A percentile compares a stretch with the other conserved stretches of the same genome.
Conservation (phyloP, 2,329 filamentous ascomycete species). For the Hymenoscyphus salicellus region DNA sequence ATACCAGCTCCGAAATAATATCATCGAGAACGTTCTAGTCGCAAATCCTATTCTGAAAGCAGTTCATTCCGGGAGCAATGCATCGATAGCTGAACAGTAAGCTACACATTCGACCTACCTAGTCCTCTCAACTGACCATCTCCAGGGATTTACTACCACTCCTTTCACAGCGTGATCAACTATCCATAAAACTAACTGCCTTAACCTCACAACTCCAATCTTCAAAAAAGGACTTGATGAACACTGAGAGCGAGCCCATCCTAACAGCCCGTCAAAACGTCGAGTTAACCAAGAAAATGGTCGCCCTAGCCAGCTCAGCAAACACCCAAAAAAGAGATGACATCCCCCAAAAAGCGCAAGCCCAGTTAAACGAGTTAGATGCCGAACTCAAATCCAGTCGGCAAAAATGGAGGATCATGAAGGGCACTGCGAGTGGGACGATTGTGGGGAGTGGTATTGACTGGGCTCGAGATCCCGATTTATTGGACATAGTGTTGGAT, state of each 20-base stretch:
- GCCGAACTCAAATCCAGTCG: constrained; percentile 58
- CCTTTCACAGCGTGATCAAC: constrained; percentile 63
- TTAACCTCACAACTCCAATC: constrained; percentile 53
- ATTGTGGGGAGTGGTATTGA: constrained; percentile 79
- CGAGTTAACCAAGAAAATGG: constrained; percentile 58
- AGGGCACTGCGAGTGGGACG: constrained; percentile 73
- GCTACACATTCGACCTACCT: no score
- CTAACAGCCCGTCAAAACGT: constrained; percentile 58
- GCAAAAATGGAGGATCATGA: constrained; percentile 70
- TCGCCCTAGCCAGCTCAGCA: constrained; percentile 59
- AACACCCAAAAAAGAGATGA: constrained; percentile 52
- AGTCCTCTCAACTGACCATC: constrained; percentile 16
- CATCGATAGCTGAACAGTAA: constrained; percentile 67
- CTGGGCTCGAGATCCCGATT: constrained; percentile 67
- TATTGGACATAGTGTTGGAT: constrained; percentile 72
- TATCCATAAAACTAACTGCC: constrained; percentile 62
- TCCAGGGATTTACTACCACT: constrained; percentile 54
- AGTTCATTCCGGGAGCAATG: constrained; percentile 65
- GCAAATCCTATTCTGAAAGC: constrained; percentile 75
- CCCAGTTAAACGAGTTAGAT: constrained; percentile 58
- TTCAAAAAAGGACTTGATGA: constrained; percentile 51
- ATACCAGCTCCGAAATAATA: constrained; percentile 67
- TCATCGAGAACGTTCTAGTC: constrained; percentile 65
- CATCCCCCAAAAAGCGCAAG: constrained; percentile 48
- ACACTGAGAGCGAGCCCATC: constrained; percentile 57